phyloP scores from a whole-genome alignment of 441 rosid genomes.

The Bocquillonia castaneifolia region DNA sequence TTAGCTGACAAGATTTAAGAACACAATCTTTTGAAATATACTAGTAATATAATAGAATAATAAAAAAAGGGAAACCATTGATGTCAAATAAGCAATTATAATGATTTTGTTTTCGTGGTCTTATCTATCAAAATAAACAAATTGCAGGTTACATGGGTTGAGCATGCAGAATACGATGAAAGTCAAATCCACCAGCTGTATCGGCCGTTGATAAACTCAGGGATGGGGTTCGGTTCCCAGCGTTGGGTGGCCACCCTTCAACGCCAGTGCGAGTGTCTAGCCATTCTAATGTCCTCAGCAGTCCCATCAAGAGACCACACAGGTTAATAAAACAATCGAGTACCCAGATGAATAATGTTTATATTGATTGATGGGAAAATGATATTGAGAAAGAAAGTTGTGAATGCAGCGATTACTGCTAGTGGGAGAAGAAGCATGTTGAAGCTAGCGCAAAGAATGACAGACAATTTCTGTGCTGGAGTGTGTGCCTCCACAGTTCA shows the following conservation, averaged over 20 bases:
- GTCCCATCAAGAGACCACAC: constrained; percentile 41
- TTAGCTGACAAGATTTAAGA: background rate
- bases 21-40: background rate
- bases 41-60: background rate
- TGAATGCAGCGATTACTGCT: constrained; percentile 58
- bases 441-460: constrained; percentile 87
- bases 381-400: no score
- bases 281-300: constrained; percentile 66
- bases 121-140: background rate
- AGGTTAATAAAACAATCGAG: constrained; percentile 24
- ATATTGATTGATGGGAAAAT: no score
- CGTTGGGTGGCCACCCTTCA: constrained; percentile 95
- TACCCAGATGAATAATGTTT: no score
- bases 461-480: constrained; percentile 79
- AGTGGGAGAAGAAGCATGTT: constrained; percentile 80
- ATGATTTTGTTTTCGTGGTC: no score
- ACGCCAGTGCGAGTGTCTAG: constrained; percentile 80
- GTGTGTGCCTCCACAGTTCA: constrained; percentile 74
- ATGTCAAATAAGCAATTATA: no score
- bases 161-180: constrained; percentile 77
- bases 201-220: constrained; percentile 52
- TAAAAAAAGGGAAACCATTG: no score
- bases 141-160: constrained; percentile 91
- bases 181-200: constrained; percentile 58
- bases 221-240: constrained; percentile 85